Conservation (phyloP, 495 filamentous ascomycete genomes). For the Hypoxylon crocopeplum region DNA sequence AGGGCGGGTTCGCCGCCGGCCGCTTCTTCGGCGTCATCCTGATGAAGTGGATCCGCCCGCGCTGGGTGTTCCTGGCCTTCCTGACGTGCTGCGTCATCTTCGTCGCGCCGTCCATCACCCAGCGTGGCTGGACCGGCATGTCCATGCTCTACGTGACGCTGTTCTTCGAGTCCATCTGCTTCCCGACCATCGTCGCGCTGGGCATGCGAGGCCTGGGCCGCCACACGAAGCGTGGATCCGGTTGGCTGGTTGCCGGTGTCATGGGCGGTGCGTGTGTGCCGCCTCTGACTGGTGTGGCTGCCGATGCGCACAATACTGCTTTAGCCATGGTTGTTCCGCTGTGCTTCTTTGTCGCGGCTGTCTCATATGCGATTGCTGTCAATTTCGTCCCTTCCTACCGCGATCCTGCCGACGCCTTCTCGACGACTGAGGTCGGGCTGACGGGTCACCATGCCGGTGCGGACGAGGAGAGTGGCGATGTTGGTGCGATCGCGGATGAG, state of each 20-base stretch:
- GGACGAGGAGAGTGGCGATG: constrained; percentile 35
- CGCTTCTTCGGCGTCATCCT: constrained; percentile 65
- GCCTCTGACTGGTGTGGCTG: constrained; percentile 65
- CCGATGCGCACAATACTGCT: constrained; percentile 50
- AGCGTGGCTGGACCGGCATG: constrained; percentile 59
- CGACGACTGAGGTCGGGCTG: constrained; percentile 60
- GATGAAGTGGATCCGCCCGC: constrained; percentile 60
- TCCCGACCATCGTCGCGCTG: constrained; percentile 74
- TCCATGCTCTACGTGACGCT: constrained; percentile 68
- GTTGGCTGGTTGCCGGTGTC: constrained; percentile 67
- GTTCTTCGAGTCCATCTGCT: constrained; percentile 72
- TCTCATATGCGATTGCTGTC: constrained; percentile 64
- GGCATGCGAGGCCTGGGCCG: constrained; percentile 71
- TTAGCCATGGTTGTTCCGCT: constrained; percentile 63
- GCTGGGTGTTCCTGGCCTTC: constrained; percentile 59
- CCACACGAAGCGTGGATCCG: constrained; percentile 71
- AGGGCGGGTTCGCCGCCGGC: constrained; percentile 69
- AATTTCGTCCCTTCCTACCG: constrained; percentile 69
- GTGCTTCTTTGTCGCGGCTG: constrained; percentile 63
- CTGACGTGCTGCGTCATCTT: constrained; percentile 63
- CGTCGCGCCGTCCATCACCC: constrained; percentile 60
- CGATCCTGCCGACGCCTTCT: constrained; percentile 65
- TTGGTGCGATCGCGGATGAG: constrained; percentile 40
- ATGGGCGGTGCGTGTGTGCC: constrained; percentile 71
- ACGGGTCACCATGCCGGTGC: constrained; percentile 15